phyloP scores from a whole-genome alignment of 768 basidiomycete genomes.

The Lyophyllum shimeji region DNA sequence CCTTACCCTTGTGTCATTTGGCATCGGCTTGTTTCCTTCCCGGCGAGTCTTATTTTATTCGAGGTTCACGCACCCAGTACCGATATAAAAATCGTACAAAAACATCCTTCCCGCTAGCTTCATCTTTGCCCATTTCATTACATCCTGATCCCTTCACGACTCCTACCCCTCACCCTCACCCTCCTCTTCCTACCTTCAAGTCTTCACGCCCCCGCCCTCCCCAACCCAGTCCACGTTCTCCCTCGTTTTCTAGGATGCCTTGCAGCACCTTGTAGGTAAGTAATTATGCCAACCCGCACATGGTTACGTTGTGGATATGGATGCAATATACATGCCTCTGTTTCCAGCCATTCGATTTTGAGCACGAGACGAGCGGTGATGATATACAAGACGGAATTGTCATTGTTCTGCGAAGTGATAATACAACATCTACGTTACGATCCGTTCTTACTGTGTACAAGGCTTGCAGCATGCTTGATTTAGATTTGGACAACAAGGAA shows the following conservation, averaged over 20 bases:
- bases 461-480: not conserved
- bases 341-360: slow-evolving; percentile 6
- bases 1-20: slow-evolving; percentile 28
- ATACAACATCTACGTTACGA: slow-evolving; percentile 8
- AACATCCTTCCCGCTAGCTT: slow-evolving; percentile 43
- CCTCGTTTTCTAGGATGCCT: slow-evolving; percentile 13
- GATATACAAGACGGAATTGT: not conserved
- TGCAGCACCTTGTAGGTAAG: slow-evolving; percentile 40
- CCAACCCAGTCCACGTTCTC: not conserved
- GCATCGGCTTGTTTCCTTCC: slow-evolving; percentile 34
- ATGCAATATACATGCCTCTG: slow-evolving; percentile 31
- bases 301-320: slow-evolving; percentile 28
- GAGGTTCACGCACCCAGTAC: slow-evolving; percentile 20
- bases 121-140: slow-evolving; percentile 30
- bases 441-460: slow-evolving; percentile 42
- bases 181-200: slow-evolving; percentile 19
- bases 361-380: not conserved
- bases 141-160: slow-evolving; percentile 15
- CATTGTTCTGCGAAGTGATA: not conserved
- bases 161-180: slow-evolving; percentile 22
- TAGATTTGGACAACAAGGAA: slow-evolving; percentile 77
- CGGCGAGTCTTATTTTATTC: slow-evolving; percentile 24
- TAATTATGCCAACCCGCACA: slow-evolving; percentile 37
- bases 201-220: slow-evolving; percentile 20
- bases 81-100: slow-evolving; percentile 49